Conservation (phyloP, 2,329 filamentous ascomycete genomes). For the Fusarium anguioides region DNA sequence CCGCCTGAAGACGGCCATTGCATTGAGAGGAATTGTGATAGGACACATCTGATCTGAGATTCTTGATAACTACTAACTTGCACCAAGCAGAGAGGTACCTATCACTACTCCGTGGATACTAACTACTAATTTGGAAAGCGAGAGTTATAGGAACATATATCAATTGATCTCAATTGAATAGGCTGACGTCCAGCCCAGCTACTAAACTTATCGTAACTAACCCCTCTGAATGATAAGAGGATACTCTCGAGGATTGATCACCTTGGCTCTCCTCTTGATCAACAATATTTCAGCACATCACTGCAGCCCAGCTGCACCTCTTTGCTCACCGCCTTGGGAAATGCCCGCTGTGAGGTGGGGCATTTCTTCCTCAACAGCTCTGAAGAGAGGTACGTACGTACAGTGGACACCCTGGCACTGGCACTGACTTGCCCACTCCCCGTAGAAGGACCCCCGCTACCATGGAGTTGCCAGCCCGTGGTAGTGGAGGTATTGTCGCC, state of each 20-base stretch:
- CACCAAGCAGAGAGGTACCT: too few species aligned
- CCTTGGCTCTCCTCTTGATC: constrained; percentile 16
- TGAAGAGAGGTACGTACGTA: constrained; percentile 16
- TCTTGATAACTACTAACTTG: neutral
- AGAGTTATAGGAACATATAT: neutral
- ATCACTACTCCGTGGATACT: too few species aligned
- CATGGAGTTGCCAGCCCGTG: neutral
- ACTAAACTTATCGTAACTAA: neutral
- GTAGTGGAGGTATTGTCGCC: too few species aligned
- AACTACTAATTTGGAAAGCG: neutral
- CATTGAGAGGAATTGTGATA: neutral
- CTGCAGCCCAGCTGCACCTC: constrained; percentile 15
- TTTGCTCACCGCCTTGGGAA: constrained; percentile 42
- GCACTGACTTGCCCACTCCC: constrained; percentile 7
- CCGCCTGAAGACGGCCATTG: neutral
- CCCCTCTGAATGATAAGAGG: neutral
- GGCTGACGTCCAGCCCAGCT: neutral
- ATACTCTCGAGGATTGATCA: constrained; percentile 1
- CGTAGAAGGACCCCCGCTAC: constrained; percentile 30
- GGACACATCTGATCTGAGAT: constrained; percentile 3
- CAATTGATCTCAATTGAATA: neutral
- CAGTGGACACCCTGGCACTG: constrained; percentile 29
- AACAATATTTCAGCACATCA: constrained; percentile 16
- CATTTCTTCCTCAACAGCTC: constrained; percentile 22
- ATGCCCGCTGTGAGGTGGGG: constrained; percentile 45